These are phyloP conservation scores for Pestalotiopsis sp. DNA, from an alignment of 2,329 filamentous ascomycete genomes.

Conservation along the genomic window DNA sequence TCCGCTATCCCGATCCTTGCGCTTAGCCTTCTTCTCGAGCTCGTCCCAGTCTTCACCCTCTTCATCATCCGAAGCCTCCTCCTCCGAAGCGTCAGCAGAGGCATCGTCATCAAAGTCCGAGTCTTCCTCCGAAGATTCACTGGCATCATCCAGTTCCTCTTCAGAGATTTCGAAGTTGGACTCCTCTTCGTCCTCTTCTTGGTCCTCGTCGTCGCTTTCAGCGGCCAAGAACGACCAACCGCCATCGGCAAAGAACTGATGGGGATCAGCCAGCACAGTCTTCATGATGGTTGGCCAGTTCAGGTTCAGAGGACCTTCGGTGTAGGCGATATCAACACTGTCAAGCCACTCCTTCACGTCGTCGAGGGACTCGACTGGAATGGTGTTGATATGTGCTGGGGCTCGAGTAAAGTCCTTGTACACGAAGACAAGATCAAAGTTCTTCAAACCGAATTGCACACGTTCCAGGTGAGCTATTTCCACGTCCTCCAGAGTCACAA, in stretches of 20 bases:
- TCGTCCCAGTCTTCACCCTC: constrained; percentile 93
- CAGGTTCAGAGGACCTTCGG: constrained; percentile 91
- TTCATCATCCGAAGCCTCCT: constrained; percentile 66
- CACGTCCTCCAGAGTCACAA: constrained; percentile 92
- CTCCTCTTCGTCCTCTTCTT: constrained; percentile 83
- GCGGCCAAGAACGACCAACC: constrained; percentile 91
- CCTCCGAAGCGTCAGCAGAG: constrained; percentile 78
- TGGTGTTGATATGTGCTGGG: constrained; percentile 95
- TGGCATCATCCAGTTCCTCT: constrained; percentile 80
- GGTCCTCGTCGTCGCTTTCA: constrained; percentile 84
- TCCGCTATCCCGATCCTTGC: constrained; percentile 68
- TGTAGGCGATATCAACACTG: constrained; percentile 90
- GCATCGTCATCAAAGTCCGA: constrained; percentile 93
- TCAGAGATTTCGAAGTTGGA: constrained; percentile 90
- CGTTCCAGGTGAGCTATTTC: constrained; percentile 95
- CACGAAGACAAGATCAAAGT: constrained; percentile 97
- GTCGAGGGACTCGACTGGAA: constrained; percentile 91
- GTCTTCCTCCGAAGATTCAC: constrained; percentile 76
- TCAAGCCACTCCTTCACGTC: constrained; percentile 98
- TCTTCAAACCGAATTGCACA: constrained; percentile 95
- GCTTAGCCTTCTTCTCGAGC: constrained; percentile 86
- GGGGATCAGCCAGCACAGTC: constrained; percentile 90
- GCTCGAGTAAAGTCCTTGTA: constrained; percentile 96
- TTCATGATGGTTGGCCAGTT: constrained; percentile 99
- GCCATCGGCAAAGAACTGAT: constrained; percentile 92